Evolutionary conservation across 2,329 filamentous ascomycete genomes (phyloP).

Genomic region (Botryotinia convoluta): DNA sequence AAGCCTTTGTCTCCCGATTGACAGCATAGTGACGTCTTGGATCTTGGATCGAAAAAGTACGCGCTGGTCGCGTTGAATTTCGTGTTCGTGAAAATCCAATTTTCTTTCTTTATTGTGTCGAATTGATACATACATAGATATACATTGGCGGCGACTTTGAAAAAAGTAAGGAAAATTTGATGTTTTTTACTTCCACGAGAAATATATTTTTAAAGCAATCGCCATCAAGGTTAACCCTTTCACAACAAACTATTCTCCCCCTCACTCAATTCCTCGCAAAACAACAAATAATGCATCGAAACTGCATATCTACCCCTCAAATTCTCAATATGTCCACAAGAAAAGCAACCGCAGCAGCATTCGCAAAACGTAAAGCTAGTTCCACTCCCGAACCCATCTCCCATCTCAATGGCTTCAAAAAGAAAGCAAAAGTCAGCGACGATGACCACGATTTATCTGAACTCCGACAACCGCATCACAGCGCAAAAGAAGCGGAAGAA

Average conservation of each 20-base stretch:
- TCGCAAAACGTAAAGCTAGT: conserved; percentile 32
- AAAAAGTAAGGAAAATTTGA: not conserved
- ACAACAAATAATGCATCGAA: not conserved
- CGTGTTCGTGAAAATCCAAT: not conserved
- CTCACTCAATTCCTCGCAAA: not conserved
- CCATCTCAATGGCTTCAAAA: conserved; percentile 20
- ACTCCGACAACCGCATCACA: conserved; percentile 31
- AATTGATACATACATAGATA: not conserved
- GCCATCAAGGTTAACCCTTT: not conserved
- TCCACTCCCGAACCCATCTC: conserved; percentile 19
- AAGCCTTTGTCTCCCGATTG: not conserved
- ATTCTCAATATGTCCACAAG: conserved; percentile 25
- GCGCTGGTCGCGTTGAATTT: not conserved
- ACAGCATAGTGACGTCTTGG: conserved; percentile 1
- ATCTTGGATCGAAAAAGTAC: conserved; percentile 4
- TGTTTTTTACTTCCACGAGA: not conserved
- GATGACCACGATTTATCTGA: conserved; percentile 26
- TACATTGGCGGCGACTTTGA: not conserved
- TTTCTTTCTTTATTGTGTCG: not conserved
- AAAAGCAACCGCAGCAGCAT: conserved; percentile 23
- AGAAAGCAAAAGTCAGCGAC: conserved; percentile 29
- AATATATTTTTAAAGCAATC: not conserved
- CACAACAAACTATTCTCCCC: not conserved
- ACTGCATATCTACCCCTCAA: not conserved
- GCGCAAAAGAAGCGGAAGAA: conserved; percentile 43